Evolutionary conservation across 257 asterid species (phyloP), one percentile per base, ranked within the genome.

Genomic region (Gentiana macrophylla): DNA sequence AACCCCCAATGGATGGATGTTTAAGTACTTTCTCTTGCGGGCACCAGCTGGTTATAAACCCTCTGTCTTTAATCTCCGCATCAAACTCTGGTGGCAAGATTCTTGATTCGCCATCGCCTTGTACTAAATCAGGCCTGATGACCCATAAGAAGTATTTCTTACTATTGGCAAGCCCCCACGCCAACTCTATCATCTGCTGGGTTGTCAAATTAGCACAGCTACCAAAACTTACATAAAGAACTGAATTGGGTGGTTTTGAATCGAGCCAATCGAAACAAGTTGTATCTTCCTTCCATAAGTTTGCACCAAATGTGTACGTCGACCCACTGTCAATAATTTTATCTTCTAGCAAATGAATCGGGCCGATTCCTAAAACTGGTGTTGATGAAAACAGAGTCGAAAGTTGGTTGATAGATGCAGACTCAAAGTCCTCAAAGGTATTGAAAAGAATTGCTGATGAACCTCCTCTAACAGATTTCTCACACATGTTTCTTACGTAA

Each of bases 101-200:
- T 3, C 49, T 9, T 0, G 62, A 0, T 3, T 9, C 60, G 37
- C 49, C 41, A 36, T 3, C 35, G 6, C 46, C 46, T 10, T 41
- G 2, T 49, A 66, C 60, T 10, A 74, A 54, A 51, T 74, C 76
- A 0, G 67, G 24, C 15, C 76, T 57, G 4, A 74, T 55, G 1
- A 66, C 63, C 79, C 79, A 74, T 55, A 69, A 62, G 57, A 74
- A 69, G 0, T 35, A 49, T 5, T 34, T 36, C 32, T 53, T 52
- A 34, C 65, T 62, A 36, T 70, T 62, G 1, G 76, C 68, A 8
- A 73, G 67, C 3, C 70, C 79, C 75, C 75, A 69, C 1, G 70
- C 79, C 34, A 74, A 74, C 44, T 74, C 79, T 35, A 36, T 35
- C 3, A 74, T 41, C 10, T 62, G 61, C 2, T 65, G 24, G 32